Conservation (phyloP, 2,329 filamentous ascomycete species). For the Pseudogymnoascus sp. region DNA sequence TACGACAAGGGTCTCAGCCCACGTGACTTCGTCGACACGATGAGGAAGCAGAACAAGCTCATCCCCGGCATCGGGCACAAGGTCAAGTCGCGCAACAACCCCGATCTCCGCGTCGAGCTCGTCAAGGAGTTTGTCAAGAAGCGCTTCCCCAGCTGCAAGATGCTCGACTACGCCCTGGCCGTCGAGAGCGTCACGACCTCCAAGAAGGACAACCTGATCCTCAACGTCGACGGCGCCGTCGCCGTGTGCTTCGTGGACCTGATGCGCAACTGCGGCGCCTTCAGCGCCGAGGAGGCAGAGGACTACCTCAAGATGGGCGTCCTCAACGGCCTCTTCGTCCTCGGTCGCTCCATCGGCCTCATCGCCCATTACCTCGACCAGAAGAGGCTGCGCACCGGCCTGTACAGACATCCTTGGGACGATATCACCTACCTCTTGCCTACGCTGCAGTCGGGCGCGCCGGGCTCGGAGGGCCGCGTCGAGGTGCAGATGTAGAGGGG, state of each 20-base stretch:
- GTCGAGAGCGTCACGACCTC: slow-evolving; percentile 97
- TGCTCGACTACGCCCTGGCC: slow-evolving; percentile 96
- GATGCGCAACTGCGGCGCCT: slow-evolving; percentile 94
- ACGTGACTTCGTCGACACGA: slow-evolving; percentile 96
- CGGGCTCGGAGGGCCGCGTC: slow-evolving; percentile 75
- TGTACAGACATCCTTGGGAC: slow-evolving; percentile 99
- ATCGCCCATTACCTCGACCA: slow-evolving; percentile 99
- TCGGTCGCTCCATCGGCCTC: slow-evolving; percentile 93
- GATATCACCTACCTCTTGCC: slow-evolving; percentile 94
- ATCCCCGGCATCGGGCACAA: slow-evolving; percentile 98
- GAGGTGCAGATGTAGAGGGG: slow-evolving; percentile 62
- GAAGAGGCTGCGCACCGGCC: slow-evolving; percentile 95
- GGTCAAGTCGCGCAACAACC: slow-evolving; percentile 99
- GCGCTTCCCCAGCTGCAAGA: slow-evolving; percentile 96
- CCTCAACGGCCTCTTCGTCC: slow-evolving; percentile 97
- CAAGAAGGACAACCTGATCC: slow-evolving; percentile 99
- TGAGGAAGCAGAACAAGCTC: slow-evolving; percentile 99
- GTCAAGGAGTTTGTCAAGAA: slow-evolving; percentile 98
- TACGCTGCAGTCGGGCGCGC: slow-evolving; percentile 62
- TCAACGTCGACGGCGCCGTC: slow-evolving; percentile 97
- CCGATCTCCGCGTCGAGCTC: slow-evolving; percentile 97
- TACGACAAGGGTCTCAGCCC: slow-evolving; percentile 97
- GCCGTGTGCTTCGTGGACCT: slow-evolving; percentile 98
- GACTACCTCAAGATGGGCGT: slow-evolving; percentile 99
- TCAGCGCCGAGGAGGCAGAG: slow-evolving; percentile 91